Evolutionary conservation across 129 eudicot genomes (phyloP), one percentile per base, ranked within the genome.

Genomic region (Chrysanthemum lavandulifolium): DNA sequence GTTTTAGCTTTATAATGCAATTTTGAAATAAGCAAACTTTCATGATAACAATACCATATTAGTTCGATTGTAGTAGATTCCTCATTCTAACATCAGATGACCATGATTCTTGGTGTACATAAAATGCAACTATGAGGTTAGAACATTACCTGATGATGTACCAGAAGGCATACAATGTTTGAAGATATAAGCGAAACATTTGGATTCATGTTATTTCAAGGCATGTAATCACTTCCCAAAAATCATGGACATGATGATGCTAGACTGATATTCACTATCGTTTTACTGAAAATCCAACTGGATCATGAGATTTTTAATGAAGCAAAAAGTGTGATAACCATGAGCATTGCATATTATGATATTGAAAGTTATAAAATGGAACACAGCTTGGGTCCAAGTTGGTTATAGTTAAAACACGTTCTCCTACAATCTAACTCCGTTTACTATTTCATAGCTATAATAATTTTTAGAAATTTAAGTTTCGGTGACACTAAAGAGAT

Each of bases 201-300:
- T 6, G 45, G 9, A 67, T 23, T 59, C 60, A 51, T 21, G n/a
- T 53, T 8, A 74, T 52, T 57, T 75, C 29, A 50, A 65, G 2
- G 73, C 33, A 57, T 65, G 57, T 19, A 77, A 43, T n/a, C 21
- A 15, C 27, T 29, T 56, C 76, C 76, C 80, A 52, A 74, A 27
- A 69, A 74, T 57, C 83, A 78, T 74, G 78, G 77, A 78, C 72
- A 68, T n/a, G 7, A 16, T 64, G 78, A 74, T 50, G 72, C 72
- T 69, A 82, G 56, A 63, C 23, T 40, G 49, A 33, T 58, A 45
- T 43, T 71, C 50, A 59, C 40, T 8, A 53, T 49, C 52, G 10
- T 45, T 52, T 65, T 8, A 33, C 45, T 36, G 45, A 36, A 36
- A 4, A 15, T 40, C 64, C 68, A 62, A 69, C 68, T 40, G 78